A percentile compares a stretch with the other conserved stretches of the same genome.
Evolutionary conservation across 2,329 filamentous ascomycete genomes (phyloP).

Genomic region (Phyllosticta citriasiana): DNA sequence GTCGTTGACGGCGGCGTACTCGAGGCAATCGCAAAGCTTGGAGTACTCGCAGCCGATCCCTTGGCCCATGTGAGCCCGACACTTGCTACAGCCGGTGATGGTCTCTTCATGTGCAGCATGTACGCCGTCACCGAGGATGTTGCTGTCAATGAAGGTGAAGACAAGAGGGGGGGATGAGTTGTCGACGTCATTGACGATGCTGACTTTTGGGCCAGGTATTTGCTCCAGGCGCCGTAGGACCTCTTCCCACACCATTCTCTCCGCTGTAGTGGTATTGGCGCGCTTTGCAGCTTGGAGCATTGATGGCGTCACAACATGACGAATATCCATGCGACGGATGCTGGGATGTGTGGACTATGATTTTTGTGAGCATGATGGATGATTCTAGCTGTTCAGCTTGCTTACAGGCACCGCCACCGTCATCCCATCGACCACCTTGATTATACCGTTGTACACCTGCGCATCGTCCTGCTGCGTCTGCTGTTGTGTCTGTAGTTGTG

Average conservation of each 20-base stretch:
- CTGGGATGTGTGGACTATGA: slow-evolving; percentile 13
- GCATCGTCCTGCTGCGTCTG: slow-evolving; percentile 1
- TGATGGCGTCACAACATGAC: slow-evolving; percentile 23
- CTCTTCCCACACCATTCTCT: slow-evolving; percentile 26
- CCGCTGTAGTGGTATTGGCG: slow-evolving; percentile 22
- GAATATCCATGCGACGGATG: slow-evolving; percentile 21
- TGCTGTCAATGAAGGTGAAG: slow-evolving; percentile 60
- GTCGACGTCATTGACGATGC: slow-evolving; percentile 55
- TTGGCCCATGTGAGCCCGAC: slow-evolving; percentile 44
- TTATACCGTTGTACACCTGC: slow-evolving; percentile 32
- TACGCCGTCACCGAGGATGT: slow-evolving; percentile 51
- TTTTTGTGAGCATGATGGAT: background rate
- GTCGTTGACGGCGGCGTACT: slow-evolving; percentile 46
- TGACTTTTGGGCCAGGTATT: slow-evolving; percentile 35
- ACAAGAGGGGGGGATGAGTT: slow-evolving; percentile 44
- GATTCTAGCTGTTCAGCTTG: background rate
- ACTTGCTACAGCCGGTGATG: slow-evolving; percentile 56
- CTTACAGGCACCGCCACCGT: slow-evolving; percentile 15
- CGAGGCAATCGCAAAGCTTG: slow-evolving; percentile 55
- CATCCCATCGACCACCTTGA: slow-evolving; percentile 27
- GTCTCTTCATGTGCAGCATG: slow-evolving; percentile 50
- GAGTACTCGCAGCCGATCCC: slow-evolving; percentile 53
- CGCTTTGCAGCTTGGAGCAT: slow-evolving; percentile 25
- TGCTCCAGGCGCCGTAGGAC: slow-evolving; percentile 24
- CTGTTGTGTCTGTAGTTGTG: slow-evolving; percentile 13